phyloP scores from a whole-genome alignment of 441 rosid genomes.

The Jatropha podagrica region DNA sequence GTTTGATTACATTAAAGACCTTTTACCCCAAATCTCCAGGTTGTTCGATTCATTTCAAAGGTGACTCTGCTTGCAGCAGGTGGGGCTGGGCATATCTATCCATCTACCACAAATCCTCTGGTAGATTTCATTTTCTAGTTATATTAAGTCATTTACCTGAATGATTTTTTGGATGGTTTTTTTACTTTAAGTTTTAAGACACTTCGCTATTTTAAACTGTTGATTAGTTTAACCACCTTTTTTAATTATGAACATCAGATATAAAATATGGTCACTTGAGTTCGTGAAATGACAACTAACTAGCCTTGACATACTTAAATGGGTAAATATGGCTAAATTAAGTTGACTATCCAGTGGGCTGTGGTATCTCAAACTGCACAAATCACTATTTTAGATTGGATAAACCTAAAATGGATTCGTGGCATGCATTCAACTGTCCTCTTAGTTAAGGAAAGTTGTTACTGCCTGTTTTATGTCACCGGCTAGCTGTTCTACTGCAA shows the following conservation, averaged over 20 bases:
- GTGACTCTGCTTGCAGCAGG: conserved; percentile 97
- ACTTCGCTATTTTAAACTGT: background rate
- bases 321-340: background rate
- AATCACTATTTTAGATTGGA: background rate
- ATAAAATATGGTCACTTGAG: background rate
- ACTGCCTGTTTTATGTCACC: background rate
- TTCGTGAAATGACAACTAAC: background rate
- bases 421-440: background rate
- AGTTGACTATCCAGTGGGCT: background rate
- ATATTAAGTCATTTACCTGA: background rate
- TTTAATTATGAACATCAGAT: background rate
- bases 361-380: background rate
- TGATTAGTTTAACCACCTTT: background rate
- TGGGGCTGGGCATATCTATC: conserved; percentile 97
- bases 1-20: conserved; percentile 10
- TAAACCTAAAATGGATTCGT: background rate
- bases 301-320: background rate
- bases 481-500: conserved; percentile 3
- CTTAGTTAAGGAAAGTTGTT: background rate
- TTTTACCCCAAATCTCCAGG: conserved; percentile 39
- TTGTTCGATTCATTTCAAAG: conserved; percentile 83
- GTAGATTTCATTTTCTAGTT: conserved; percentile 34
- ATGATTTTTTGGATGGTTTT: conserved; percentile 3
- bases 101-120: conserved; percentile 90
- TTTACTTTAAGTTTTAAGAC: background rate